A percentile compares a stretch with the other conserved stretches of the same genome.
Evolutionary conservation across 768 basidiomycete genomes (phyloP).

Genomic region (Dentipellis fragilis): DNA sequence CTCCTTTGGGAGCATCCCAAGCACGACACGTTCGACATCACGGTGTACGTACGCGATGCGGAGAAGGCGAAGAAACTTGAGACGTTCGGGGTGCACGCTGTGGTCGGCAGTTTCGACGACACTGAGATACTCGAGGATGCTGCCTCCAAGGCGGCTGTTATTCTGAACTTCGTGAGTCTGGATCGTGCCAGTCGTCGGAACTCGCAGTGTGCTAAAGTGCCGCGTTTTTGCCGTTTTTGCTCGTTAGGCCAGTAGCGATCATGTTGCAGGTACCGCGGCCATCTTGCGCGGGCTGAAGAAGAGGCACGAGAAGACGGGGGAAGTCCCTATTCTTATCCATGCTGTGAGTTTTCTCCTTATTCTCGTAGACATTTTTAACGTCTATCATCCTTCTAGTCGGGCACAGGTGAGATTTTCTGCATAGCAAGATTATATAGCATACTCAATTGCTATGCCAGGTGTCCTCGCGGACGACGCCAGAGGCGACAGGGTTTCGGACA

Average conservation of each 20-base stretch:
- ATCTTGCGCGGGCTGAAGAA: background rate
- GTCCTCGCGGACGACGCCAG: background rate
- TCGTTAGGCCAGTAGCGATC: background rate
- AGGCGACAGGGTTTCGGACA: conserved; percentile 22
- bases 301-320: background rate
- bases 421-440: no score
- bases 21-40: background rate
- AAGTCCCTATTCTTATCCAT: background rate
- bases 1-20: background rate
- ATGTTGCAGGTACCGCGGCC: background rate
- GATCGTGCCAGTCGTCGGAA: background rate
- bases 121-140: background rate
- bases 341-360: background rate
- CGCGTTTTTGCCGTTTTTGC: background rate
- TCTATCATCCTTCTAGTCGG: background rate
- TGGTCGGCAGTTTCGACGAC: background rate
- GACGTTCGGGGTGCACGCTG: background rate
- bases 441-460: conserved; percentile 1
- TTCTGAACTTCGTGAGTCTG: background rate
- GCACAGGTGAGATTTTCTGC: background rate
- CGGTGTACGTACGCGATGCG: background rate
- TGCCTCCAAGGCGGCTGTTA: background rate
- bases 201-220: background rate
- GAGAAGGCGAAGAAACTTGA: background rate
- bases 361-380: background rate